Evolutionary conservation across 2,329 filamentous ascomycete species (phyloP).

Genomic region (Botrytis byssoidea): DNA sequence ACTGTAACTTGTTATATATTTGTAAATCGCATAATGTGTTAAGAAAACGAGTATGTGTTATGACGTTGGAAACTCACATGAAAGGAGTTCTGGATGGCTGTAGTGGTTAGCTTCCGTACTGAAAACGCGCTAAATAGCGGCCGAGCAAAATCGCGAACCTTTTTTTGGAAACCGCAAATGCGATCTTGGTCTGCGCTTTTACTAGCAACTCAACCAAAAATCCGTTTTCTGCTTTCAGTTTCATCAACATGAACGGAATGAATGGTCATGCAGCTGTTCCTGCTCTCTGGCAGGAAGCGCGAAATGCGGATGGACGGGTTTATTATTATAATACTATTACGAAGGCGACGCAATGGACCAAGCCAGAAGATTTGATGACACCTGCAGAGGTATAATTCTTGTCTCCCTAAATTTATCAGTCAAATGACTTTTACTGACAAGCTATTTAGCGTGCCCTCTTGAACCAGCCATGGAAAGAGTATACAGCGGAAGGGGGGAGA

Average conservation of each 20-base stretch:
- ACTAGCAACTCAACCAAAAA: constrained; percentile 14
- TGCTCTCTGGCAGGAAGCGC: constrained; percentile 75
- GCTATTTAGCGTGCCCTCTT: constrained; percentile 67
- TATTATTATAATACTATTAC: constrained; percentile 92
- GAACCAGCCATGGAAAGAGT: constrained; percentile 89
- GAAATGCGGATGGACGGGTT: constrained; percentile 73
- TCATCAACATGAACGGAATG: constrained; percentile 32
- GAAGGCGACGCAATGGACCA: constrained; percentile 90
- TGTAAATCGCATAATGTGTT: background rate
- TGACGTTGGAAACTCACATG: background rate
- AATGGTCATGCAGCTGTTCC: constrained; percentile 42
- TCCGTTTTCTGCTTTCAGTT: constrained; percentile 9
- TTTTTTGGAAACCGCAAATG: constrained; percentile 17
- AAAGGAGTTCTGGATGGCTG: background rate
- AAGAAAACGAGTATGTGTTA: background rate
- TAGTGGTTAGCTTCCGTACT: background rate
- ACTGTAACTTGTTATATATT: constrained; percentile 5
- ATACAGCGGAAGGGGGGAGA: constrained; percentile 78
- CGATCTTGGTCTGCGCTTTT: constrained; percentile 7
- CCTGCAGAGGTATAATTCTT: constrained; percentile 65
- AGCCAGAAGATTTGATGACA: constrained; percentile 86
- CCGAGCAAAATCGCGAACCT: constrained; percentile 18
- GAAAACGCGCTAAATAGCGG: constrained; percentile 18
- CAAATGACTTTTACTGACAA: constrained; percentile 21
- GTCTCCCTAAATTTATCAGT: constrained; percentile 26